Base-by-base conservation (phyloP, 495 filamentous ascomycete genomes). In the Sporormia fimetaria region DNA sequence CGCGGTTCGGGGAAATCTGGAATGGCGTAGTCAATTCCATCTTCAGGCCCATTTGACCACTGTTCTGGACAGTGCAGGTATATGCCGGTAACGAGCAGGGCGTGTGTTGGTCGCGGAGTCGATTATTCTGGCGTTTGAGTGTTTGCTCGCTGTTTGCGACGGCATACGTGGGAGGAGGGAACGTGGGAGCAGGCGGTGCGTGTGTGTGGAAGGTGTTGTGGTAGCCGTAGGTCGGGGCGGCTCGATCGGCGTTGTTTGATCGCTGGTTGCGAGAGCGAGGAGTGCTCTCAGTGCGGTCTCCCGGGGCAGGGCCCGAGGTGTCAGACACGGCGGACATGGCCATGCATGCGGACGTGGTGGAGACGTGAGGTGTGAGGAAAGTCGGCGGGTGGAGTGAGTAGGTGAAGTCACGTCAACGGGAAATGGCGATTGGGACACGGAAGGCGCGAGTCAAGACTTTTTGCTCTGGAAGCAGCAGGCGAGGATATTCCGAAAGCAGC, bases 21-120 rank as follows among this genome's bases (percentile, higher is more conserved):
- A 73, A 71, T 10, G 73, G 69, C 27, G 67, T 63, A 27, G 66
- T 61, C n/a, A 77, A 58, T 51, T 80, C 75, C 58, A 69, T 63
- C 58, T 76, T 77, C 33, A 61, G 60, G 48, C 63, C 60, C 36
- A 78, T 70, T 3, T 73, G 59, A 8, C 63, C 67, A 49, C 74
- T 68, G 9, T 67, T 49, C 33, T 67, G 57, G 5, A 78, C 49
- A 12, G 68, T 66, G 53, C 69, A 75, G 4, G 69, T 67, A 53
- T 80, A 80, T 31, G 54, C 40, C 9, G 74, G 74, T 14, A 74
- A 56, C 21, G 57, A 47, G 40, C 73, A 70, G 36, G 12, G 27
- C 14, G 2, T 38, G 5, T 20, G 12, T 17, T 21, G 31, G 16
- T 12, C 12, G 23, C 8, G 27, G 24, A 5, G 46, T 41, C 1